Percentiles rank a stretch among this genome's conserved stretches.
Evolutionary conservation across 805 yeast species (phyloP).

Genomic region (Candida ascalaphidarum): DNA sequence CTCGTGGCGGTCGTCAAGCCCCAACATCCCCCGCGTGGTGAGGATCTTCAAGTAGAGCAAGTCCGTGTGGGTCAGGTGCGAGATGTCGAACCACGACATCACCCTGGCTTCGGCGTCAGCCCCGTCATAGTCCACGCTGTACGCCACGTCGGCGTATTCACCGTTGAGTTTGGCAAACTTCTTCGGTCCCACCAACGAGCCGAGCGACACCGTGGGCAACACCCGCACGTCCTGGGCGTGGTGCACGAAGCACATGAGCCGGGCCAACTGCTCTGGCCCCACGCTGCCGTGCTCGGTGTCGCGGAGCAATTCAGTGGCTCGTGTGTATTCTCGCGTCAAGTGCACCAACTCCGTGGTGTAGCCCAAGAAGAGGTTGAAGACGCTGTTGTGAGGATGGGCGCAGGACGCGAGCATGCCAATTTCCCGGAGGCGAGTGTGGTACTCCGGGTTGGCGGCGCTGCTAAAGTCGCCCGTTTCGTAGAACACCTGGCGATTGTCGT

Average conservation of each 20-base stretch:
- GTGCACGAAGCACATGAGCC: slow-evolving; percentile 6
- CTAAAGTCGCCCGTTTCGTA: slow-evolving; percentile 3
- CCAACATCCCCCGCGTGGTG: slow-evolving; percentile 13
- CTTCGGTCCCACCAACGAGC: too few relatives aligned
- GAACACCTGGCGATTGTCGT: slow-evolving; percentile 3
- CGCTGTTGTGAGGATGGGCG: slow-evolving; percentile 2
- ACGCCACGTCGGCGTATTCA: slow-evolving; percentile 9
- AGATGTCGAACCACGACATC: slow-evolving; percentile 18
- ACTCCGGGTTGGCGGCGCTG: slow-evolving; percentile 2
- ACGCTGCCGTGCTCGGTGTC: background rate
- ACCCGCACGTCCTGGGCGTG: slow-evolving; percentile 1
- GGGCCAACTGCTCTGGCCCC: slow-evolving; percentile 1
- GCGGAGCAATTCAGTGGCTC: too few relatives aligned
- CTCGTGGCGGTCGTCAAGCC: slow-evolving; percentile 13
- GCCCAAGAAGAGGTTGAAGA: slow-evolving; percentile 8
- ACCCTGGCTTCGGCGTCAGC: slow-evolving; percentile 1
- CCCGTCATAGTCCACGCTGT: slow-evolving; percentile 7
- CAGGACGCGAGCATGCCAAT: slow-evolving; percentile 9
- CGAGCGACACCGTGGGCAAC: too few relatives aligned
- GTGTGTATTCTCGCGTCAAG: slow-evolving; percentile 5
- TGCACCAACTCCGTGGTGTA: slow-evolving; percentile 5
- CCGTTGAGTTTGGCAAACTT: too few relatives aligned
- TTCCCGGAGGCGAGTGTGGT: slow-evolving; percentile 3
- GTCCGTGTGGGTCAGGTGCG: slow-evolving; percentile 13
- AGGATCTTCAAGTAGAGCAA: slow-evolving; percentile 14